Evolutionary conservation across 768 basidiomycete species (phyloP), one percentile per base, ranked within the genome.

Genomic region (Baorangia bicolor): DNA sequence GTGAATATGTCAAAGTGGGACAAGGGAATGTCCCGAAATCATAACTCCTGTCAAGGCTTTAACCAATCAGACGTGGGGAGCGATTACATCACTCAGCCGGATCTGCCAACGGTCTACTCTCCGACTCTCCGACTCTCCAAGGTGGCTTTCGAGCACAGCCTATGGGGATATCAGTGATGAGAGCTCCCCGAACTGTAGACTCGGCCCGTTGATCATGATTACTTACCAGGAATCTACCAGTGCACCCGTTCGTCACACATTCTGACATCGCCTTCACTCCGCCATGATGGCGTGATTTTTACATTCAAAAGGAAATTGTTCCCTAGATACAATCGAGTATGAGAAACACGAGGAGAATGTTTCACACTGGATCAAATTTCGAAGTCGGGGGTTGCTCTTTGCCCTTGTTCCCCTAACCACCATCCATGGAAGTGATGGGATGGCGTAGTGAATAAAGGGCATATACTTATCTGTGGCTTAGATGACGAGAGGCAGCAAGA

Each of bases 321-420:
- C 67, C 67, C 62, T 56, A 51, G 52, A 34, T 57, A 67, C 53
- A 45, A 42, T 34, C 43, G 30, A 57, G 43, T 21, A 55, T 54
- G 62, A 59, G 51, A 64, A 64, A 59, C 53, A 59, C 21, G 11
- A 45, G 23, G 1, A 0, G 0, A 18, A 44, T 49, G 60, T 59
- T 69, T 67, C 66, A 64, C 60, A 52, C 31, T 47, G 20, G 18
- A 55, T 62, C 31, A 42, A 46, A 49, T 40, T 54, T 56, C 42
- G 34, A 58, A 39, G 27, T 49, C 10, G 39, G 68, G 55, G 25
- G 16, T 83, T 61, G 56, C 79, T 88, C 74, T 89, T 59, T 85
- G 86, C 88, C 87, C 82, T 84, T 64, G 86, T 90, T 90, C 87
- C 88, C 88, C 88, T 89, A 86, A 65, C 86, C 86, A 77, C 69